phyloP scores from a whole-genome alignment of 257 asterid species.

The Gynochthodes officinalis region DNA sequence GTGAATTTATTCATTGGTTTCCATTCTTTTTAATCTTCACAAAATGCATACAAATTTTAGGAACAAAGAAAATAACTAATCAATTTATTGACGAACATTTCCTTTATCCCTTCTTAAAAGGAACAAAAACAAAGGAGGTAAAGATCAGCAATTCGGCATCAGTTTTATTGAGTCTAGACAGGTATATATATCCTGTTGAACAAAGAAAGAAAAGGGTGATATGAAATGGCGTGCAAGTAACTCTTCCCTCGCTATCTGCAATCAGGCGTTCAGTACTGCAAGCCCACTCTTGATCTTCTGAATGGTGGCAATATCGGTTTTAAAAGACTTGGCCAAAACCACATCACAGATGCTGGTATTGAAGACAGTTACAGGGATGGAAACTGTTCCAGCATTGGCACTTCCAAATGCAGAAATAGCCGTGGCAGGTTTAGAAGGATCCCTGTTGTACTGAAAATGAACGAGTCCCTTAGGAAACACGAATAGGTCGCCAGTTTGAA shows the following conservation, averaged over 20 bases:
- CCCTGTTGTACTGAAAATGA: slow-evolving; percentile 39
- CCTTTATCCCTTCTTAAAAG: not conserved
- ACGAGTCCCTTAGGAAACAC: slow-evolving; percentile 53
- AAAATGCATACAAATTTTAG: no score
- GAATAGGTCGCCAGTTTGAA: slow-evolving; percentile 40
- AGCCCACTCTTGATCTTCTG: slow-evolving; percentile 20
- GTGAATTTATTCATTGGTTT: no score
- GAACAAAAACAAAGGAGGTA: no score
- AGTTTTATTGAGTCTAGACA: no score
- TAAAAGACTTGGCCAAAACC: slow-evolving; percentile 32
- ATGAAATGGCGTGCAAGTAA: not conserved
- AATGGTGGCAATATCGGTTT: slow-evolving; percentile 27
- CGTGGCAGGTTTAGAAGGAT: slow-evolving; percentile 5
- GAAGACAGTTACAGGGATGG: slow-evolving; percentile 27
- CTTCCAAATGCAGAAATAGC: slow-evolving; percentile 29
- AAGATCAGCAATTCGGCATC: not conserved
- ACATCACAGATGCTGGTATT: slow-evolving; percentile 28
- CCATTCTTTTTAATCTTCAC: no score
- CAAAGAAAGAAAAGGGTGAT: not conserved
- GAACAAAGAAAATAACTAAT: no score
- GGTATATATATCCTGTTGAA: no score
- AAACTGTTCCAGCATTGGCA: slow-evolving; percentile 39
- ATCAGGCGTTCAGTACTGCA: no score
- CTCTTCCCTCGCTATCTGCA: no score
- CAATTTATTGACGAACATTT: not conserved